These are phyloP conservation scores for Hyphopichia homilentoma DNA, from an alignment of 805 yeast genomes.

Conservation along the genomic window DNA sequence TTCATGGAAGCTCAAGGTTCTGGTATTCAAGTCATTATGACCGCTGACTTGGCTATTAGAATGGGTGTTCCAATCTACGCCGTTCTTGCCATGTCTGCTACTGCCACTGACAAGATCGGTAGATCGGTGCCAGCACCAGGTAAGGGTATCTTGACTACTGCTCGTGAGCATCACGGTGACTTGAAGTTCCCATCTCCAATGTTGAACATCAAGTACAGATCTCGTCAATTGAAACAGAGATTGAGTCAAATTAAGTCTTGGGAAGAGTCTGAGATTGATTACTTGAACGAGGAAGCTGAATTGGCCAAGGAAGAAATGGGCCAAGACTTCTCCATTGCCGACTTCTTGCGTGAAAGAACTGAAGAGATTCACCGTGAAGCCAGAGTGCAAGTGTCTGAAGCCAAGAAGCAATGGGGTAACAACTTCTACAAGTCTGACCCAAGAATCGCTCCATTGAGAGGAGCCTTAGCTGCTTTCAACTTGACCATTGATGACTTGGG, in stretches of 20 bases:
- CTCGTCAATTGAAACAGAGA: conserved; percentile 83
- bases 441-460: conserved; percentile 94
- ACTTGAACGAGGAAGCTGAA: conserved; percentile 67
- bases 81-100: conserved; percentile 88
- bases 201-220: conserved; percentile 88
- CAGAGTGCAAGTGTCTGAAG: conserved; percentile 76
- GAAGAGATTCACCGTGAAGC: conserved; percentile 88
- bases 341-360: conserved; percentile 74
- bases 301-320: conserved; percentile 51
- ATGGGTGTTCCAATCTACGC: conserved; percentile 99
- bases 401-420: conserved; percentile 93
- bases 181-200: conserved; percentile 76
- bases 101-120: conserved; percentile 98
- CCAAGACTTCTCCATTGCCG: conserved; percentile 38
- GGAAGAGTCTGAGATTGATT: conserved; percentile 77
- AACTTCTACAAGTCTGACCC: conserved; percentile 89
- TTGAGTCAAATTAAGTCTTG: conserved; percentile 72
- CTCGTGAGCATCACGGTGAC: conserved; percentile 85
- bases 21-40: conserved; percentile 96
- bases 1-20: conserved; percentile 99
- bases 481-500: conserved; percentile 92
- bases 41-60: conserved; percentile 85
- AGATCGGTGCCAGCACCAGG: conserved; percentile 99
- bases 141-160: conserved; percentile 97
- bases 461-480: conserved; percentile 92